Conservation (phyloP, 1,284 basidiomycete species). For the Boletellus sp. region DNA sequence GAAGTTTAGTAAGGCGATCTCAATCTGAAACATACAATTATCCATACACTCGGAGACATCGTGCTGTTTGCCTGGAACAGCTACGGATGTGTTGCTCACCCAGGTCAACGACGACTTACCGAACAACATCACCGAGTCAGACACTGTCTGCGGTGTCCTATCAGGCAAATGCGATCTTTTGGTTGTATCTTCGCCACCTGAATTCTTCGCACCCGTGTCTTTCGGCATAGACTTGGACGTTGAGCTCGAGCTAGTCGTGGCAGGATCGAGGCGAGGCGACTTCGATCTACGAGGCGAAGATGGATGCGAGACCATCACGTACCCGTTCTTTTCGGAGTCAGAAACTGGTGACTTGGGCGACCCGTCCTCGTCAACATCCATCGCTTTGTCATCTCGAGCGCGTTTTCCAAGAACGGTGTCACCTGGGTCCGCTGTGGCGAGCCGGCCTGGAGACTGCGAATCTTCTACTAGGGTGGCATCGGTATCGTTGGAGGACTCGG, state of each 20-base stretch:
- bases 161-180: slow-evolving; percentile 62
- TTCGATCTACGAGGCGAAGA: slow-evolving; percentile 38
- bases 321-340: slow-evolving; percentile 46
- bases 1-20: slow-evolving; percentile 82
- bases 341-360: slow-evolving; percentile 32
- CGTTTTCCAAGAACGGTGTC: slow-evolving; percentile 75
- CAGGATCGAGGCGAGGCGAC: slow-evolving; percentile 37
- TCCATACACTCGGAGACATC: slow-evolving; percentile 99
- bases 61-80: slow-evolving; percentile 79
- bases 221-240: slow-evolving; percentile 36
- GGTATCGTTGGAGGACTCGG: slow-evolving; percentile 78
- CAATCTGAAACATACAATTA: slow-evolving; percentile 98
- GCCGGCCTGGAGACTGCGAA: slow-evolving; percentile 37
- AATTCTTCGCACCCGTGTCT: slow-evolving; percentile 38
- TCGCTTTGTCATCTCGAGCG: slow-evolving; percentile 47
- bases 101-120: slow-evolving; percentile 46
- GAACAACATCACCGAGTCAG: slow-evolving; percentile 86
- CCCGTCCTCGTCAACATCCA: slow-evolving; percentile 47
- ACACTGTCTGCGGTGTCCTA: slow-evolving; percentile 51
- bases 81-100: not conserved
- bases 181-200: slow-evolving; percentile 20
- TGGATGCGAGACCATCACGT: slow-evolving; percentile 44
- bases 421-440: slow-evolving; percentile 32
- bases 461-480: slow-evolving; percentile 83
- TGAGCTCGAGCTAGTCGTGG: slow-evolving; percentile 30